These are phyloP conservation scores for Naganishia vishniacii DNA, from an alignment of 768 basidiomycete genomes.

Conservation along the genomic window DNA sequence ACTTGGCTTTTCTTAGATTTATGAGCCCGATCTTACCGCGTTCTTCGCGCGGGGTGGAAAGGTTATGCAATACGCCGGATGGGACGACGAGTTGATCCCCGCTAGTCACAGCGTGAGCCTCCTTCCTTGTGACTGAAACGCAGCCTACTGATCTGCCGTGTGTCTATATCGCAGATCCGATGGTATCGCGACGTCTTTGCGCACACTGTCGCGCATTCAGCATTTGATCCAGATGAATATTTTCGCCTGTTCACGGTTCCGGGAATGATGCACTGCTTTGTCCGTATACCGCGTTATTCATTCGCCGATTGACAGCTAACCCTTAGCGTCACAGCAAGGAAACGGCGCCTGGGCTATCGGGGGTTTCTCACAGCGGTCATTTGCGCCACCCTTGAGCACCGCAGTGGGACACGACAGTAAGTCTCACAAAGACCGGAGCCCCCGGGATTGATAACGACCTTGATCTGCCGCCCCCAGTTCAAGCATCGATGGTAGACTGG, in stretches of 20 bases:
- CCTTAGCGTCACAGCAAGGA: neutral
- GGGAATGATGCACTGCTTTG: slow-evolving; percentile 8
- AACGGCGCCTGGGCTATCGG: slow-evolving; percentile 10
- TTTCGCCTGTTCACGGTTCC: neutral
- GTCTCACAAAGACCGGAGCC: neutral
- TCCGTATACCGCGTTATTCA: too few relatives aligned
- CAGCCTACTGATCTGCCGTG: neutral
- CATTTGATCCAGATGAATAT: neutral
- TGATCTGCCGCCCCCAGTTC: neutral
- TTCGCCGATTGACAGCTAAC: too few relatives aligned
- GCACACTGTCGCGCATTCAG: neutral
- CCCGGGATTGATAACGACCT: neutral
- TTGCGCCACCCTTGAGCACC: neutral
- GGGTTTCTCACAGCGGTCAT: neutral
- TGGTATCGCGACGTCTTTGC: slow-evolving; percentile 1
- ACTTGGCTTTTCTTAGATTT: neutral
- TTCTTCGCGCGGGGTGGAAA: slow-evolving; percentile 7
- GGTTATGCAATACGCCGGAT: slow-evolving; percentile 1
- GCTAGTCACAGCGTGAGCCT: neutral
- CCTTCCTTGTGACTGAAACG: neutral
- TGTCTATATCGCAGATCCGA: neutral
- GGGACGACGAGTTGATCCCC: slow-evolving; percentile 8
- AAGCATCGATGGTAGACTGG: slow-evolving; percentile 5
- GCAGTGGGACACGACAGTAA: slow-evolving; percentile 1
- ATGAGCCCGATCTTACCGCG: neutral